Evolutionary conservation across 1,139 yeast species (phyloP).

Genomic region (Sugiyamaella novakii): DNA sequence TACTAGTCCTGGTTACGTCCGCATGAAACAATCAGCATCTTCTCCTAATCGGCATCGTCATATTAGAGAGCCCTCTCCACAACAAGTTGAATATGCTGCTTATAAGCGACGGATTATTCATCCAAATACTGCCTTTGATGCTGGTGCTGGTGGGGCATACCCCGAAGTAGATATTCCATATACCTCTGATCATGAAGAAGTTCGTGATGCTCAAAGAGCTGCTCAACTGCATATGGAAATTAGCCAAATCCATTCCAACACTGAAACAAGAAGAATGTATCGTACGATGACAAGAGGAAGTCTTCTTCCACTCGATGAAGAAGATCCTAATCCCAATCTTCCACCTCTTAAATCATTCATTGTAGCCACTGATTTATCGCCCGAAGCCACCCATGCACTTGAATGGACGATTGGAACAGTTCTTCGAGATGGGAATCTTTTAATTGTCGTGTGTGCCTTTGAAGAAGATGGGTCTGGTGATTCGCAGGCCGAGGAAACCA

Average conservation of each 20-base stretch:
- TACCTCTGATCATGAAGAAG: constrained; percentile 71
- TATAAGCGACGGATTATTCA: constrained; percentile 50
- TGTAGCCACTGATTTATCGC: constrained; percentile 78
- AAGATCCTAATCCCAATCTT: constrained; percentile 40
- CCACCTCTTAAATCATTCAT: constrained; percentile 66
- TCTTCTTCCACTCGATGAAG: constrained; percentile 54
- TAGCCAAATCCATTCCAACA: constrained; percentile 63
- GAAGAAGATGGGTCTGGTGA: constrained; percentile 59
- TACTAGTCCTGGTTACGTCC: constrained; percentile 3
- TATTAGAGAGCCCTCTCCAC: constrained; percentile 51
- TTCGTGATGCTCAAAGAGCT: constrained; percentile 66
- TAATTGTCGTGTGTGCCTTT: constrained; percentile 76
- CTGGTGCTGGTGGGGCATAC: constrained; percentile 21
- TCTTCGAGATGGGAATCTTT: constrained; percentile 78
- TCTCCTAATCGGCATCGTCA: constrained; percentile 32
- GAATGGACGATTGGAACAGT: constrained; percentile 92
- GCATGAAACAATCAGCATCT: constrained; percentile 4
- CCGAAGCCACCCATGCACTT: constrained; percentile 81
- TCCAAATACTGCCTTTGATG: constrained; percentile 44
- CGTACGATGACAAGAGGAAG: constrained; percentile 74
- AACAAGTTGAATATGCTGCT: constrained; percentile 52
- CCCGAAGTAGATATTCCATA: constrained; percentile 53
- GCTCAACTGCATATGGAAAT: constrained; percentile 60
- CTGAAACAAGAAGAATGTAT: constrained; percentile 53
- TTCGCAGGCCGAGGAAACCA: constrained; percentile 38